Evolutionary conservation across 2,329 filamentous ascomycete species (phyloP), one percentile per base, ranked within the genome.

Genomic region (Sclerotinia minor): DNA sequence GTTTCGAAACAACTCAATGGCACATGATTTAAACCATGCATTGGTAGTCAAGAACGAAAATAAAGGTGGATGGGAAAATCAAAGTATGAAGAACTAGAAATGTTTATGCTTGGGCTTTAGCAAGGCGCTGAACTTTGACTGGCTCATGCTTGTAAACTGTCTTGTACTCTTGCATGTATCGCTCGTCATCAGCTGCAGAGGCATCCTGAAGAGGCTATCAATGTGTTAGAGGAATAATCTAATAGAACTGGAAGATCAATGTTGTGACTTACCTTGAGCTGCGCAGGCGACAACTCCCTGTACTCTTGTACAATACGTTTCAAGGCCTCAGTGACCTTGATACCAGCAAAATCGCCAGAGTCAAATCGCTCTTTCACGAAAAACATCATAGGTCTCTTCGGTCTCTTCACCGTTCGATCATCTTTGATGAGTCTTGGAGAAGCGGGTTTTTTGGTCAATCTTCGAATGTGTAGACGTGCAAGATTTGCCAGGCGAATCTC

Each of bases 401-500:
- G 78, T 2, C 69, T 69, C 75, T 84, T 87, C 60, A 84, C 80
- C 19, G 76, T 73, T 61, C 88, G 83, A 15, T 85, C 81, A 73
- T 91, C 88, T 6, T 78, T 69, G 65, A 90, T 81, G 8, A 63
- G 59, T 71, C 50, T 15, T 15, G 50, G 50, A 26, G 8, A 38
- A 13, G 19, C 5, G n/a, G 29, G 3, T 21, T 15, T 35, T 3
- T 53, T 66, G 35, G 47, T 61, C 55, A 52, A 65, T 71, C 50
- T 71, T 72, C 67, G 72, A 44, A 78, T 67, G 26, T 41, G 50
- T 38, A 50, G 68, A 49, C 88, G 85, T 15, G 88, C 88, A 15
- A 71, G 74, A 75, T 91, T 91, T 67, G 88, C 88, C 3, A 80
- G 68, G 57, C 79, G 79, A 72, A 91, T 89, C 73, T 88, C 76